phyloP scores from a whole-genome alignment of 352 stramenopile species.

The Pythium chondricola region DNA sequence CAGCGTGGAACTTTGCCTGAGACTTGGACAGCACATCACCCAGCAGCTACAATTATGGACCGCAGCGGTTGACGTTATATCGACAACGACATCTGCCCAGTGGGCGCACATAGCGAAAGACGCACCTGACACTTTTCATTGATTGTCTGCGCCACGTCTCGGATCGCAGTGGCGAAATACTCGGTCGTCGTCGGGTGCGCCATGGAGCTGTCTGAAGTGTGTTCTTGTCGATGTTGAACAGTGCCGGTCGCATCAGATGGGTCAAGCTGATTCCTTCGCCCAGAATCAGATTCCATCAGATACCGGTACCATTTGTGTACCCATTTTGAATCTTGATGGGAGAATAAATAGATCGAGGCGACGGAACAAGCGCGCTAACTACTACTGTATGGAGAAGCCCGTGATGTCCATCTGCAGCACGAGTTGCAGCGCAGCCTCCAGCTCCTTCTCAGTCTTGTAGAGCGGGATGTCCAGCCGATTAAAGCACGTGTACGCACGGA shows the following conservation, averaged over 20 bases:
- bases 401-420: constrained; percentile 17
- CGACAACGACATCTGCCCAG: too few relatives aligned
- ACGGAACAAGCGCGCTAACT: too few relatives aligned
- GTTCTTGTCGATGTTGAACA: not conserved
- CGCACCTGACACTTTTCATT: constrained; percentile 63
- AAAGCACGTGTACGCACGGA: constrained; percentile 60
- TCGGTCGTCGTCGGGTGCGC: constrained; percentile 13
- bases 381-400: constrained; percentile 20
- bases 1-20: constrained; percentile 39
- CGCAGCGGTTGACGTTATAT: too few relatives aligned
- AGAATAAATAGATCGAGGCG: not conserved
- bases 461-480: constrained; percentile 91
- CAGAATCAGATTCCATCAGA: not conserved
- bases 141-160: constrained; percentile 61
- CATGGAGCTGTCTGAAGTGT: constrained; percentile 2
- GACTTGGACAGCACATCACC: constrained; percentile 60
- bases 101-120: too few relatives aligned
- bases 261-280: too few relatives aligned
- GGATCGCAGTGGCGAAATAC: constrained; percentile 46
- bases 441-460: constrained; percentile 26
- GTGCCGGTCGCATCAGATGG: not conserved
- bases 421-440: constrained; percentile 9
- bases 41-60: constrained; percentile 47
- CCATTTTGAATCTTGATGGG: too few relatives aligned
- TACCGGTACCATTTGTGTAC: too few relatives aligned